A percentile compares a stretch with the other conserved stretches of the same genome.
Conservation (phyloP, 1,284 basidiomycete species). For the Fistulinella cinereoalba region DNA sequence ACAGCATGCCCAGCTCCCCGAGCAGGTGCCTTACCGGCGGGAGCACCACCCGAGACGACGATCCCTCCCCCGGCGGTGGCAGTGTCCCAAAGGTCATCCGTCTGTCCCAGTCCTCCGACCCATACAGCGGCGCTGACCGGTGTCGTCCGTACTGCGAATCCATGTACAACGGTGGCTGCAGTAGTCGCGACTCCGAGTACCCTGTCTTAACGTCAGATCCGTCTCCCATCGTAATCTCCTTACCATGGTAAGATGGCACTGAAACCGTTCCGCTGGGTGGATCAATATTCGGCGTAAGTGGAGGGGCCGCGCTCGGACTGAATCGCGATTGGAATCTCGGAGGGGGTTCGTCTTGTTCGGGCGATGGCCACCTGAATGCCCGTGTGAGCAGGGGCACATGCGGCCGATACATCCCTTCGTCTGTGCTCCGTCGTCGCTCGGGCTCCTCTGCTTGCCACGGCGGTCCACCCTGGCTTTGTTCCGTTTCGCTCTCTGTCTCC, state of each 20-base stretch:
- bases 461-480: conserved; percentile 33
- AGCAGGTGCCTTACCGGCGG: conserved; percentile 31
- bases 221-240: too few relatives aligned
- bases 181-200: conserved; percentile 14
- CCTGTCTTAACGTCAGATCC: conserved; percentile 17
- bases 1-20: conserved; percentile 23
- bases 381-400: conserved; percentile 19
- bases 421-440: conserved; percentile 17
- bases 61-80: conserved; percentile 18
- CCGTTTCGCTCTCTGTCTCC: conserved; percentile 31
- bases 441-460: conserved; percentile 16
- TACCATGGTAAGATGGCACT: conserved; percentile 21
- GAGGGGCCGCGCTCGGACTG: conserved; percentile 11
- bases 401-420: conserved; percentile 12
- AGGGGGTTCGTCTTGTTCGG: conserved; percentile 16
- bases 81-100: conserved; percentile 23
- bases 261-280: conserved; percentile 4
- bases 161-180: conserved; percentile 15
- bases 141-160: conserved; percentile 26
- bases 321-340: conserved; percentile 11
- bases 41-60: conserved; percentile 25
- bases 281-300: conserved; percentile 17
- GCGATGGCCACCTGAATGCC: conserved; percentile 27
- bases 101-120: conserved; percentile 23
- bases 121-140: conserved; percentile 28